A percentile compares a stretch with the other conserved stretches of the same genome.
These are phyloP conservation scores for Pisolithus thermaeus DNA, from an alignment of 1,284 basidiomycete species.

Conservation along the genomic window DNA sequence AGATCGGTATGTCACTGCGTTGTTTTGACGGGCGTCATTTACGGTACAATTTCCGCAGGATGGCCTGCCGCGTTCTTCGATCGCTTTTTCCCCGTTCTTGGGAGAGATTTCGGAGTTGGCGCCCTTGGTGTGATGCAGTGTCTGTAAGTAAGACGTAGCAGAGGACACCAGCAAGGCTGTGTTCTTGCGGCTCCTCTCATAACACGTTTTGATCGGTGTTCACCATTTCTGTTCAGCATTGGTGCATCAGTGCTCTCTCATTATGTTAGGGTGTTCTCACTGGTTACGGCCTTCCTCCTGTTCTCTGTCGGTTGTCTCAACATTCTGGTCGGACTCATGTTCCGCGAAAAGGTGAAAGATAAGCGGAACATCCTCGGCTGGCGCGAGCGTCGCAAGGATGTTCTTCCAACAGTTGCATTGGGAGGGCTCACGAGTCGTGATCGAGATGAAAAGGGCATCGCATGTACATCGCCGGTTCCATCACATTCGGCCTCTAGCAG, in stretches of 20 bases:
- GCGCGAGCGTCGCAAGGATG: slow-evolving; percentile 52
- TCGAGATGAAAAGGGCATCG: slow-evolving; percentile 7
- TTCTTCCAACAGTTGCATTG: slow-evolving; percentile 44
- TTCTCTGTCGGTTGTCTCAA: slow-evolving; percentile 83
- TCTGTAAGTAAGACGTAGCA: slow-evolving; percentile 42
- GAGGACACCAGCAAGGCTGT: slow-evolving; percentile 5
- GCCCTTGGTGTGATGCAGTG: slow-evolving; percentile 79
- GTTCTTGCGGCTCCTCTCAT: slow-evolving; percentile 1
- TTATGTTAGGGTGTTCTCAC: slow-evolving; percentile 71
- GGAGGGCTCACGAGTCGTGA: neutral
- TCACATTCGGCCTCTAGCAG: slow-evolving; percentile 24
- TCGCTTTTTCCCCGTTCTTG: slow-evolving; percentile 83
- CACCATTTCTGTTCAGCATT: slow-evolving; percentile 38
- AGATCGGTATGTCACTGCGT: slow-evolving; percentile 29
- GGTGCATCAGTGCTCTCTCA: slow-evolving; percentile 79
- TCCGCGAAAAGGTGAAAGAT: slow-evolving; percentile 56
- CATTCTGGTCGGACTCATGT: slow-evolving; percentile 71
- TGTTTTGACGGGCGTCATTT: neutral
- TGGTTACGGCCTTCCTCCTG: slow-evolving; percentile 81
- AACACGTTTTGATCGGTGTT: neutral
- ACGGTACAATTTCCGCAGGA: slow-evolving; percentile 44
- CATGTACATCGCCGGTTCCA: slow-evolving; percentile 8
- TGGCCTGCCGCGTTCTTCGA: slow-evolving; percentile 73
- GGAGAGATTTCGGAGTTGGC: slow-evolving; percentile 73
- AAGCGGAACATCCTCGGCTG: slow-evolving; percentile 63